Conservation (phyloP, 2,329 filamentous ascomycete genomes). For the Orbilia javanica region DNA sequence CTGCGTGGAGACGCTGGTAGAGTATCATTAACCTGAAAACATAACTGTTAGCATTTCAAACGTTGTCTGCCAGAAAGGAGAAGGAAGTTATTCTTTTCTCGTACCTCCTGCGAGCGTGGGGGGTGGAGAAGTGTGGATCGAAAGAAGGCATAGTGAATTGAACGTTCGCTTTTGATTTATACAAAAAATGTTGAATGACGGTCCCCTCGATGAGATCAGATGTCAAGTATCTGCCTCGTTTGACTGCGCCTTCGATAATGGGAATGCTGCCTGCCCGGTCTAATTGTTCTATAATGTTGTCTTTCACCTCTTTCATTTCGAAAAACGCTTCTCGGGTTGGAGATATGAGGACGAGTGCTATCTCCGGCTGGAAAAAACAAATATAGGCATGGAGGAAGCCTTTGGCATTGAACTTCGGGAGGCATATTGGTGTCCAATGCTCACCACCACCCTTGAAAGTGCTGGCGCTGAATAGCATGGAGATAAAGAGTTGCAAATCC, state of each 20-base stretch:
- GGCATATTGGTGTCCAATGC: slow-evolving; percentile 95
- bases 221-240: slow-evolving; percentile 77
- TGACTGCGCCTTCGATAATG: slow-evolving; percentile 79
- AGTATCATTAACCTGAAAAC: slow-evolving; percentile 79
- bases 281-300: slow-evolving; percentile 76
- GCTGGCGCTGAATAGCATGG: slow-evolving; percentile 97
- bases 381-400: slow-evolving; percentile 99
- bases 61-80: slow-evolving; percentile 53
- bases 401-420: slow-evolving; percentile 96
- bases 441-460: slow-evolving; percentile 91
- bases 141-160: slow-evolving; percentile 94
- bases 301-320: slow-evolving; percentile 80
- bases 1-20: slow-evolving; percentile 86
- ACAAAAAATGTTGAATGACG: slow-evolving; percentile 89
- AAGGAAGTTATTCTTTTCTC: not conserved
- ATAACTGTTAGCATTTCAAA: slow-evolving; percentile 50
- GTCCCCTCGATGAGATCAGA: slow-evolving; percentile 81
- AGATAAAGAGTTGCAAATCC: slow-evolving; percentile 96
- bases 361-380: slow-evolving; percentile 88
- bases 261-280: slow-evolving; percentile 80
- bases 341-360: slow-evolving; percentile 94
- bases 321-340: slow-evolving; percentile 94
- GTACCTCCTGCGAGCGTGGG: slow-evolving; percentile 74
- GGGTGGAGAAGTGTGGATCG: slow-evolving; percentile 74
- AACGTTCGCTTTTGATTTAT: slow-evolving; percentile 93